Conservation (phyloP, 306 rosid species). For the Begonia peltatifolia region DNA sequence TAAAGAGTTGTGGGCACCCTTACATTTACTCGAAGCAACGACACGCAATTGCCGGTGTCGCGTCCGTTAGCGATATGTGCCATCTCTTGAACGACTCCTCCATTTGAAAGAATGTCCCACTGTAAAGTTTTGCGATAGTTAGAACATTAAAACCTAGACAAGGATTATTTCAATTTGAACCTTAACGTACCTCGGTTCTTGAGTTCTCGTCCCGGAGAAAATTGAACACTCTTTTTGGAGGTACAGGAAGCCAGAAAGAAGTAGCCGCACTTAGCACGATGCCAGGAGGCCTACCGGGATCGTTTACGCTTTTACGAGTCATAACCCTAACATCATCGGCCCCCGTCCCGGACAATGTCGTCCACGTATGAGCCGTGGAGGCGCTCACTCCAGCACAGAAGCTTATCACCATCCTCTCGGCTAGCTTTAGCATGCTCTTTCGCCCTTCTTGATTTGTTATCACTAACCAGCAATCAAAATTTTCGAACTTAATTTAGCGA, state of each 20-base stretch:
- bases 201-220: slow-evolving; percentile 88
- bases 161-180: not conserved
- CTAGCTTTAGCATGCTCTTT: slow-evolving; percentile 87
- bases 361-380: slow-evolving; percentile 92
- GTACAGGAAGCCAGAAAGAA: slow-evolving; percentile 94
- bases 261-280: slow-evolving; percentile 96
- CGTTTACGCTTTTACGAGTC: slow-evolving; percentile 88
- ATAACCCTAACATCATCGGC: slow-evolving; percentile 94
- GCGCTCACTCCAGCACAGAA: slow-evolving; percentile 97
- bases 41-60: slow-evolving; percentile 78
- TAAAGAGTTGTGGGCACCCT: not conserved
- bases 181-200: slow-evolving; percentile 54
- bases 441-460: slow-evolving; percentile 93
- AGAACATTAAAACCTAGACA: not conserved
- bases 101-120: slow-evolving; percentile 99
- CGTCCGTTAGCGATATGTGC: slow-evolving; percentile 95
- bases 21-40: slow-evolving; percentile 87
- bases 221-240: slow-evolving; percentile 69
- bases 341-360: slow-evolving; percentile 79
- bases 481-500: too few species aligned
- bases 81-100: slow-evolving; percentile 91
- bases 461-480: slow-evolving; percentile 20
- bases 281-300: slow-evolving; percentile 94
- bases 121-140: slow-evolving; percentile 7
- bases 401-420: slow-evolving; percentile 95